phyloP scores from a whole-genome alignment of 352 stramenopile genomes.

The Globisporangium takayamanum region DNA sequence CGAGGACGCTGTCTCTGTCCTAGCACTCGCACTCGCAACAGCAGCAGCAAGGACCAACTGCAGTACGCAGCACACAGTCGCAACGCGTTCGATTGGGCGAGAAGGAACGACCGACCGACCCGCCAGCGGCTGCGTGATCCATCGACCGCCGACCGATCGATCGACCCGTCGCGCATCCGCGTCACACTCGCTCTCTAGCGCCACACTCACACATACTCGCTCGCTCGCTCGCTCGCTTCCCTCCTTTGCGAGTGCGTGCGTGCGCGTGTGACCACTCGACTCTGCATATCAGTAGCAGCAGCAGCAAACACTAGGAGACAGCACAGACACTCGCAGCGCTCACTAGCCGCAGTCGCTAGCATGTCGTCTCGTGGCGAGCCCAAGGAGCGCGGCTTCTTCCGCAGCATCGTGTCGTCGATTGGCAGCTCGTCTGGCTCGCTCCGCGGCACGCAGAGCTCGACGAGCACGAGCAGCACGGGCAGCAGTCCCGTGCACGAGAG shows the following conservation, averaged over 20 bases:
- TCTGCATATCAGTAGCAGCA: not conserved
- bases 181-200: too few species aligned
- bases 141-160: not conserved
- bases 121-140: not conserved
- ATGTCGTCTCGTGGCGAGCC: slow-evolving; percentile 33
- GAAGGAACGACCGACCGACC: not conserved
- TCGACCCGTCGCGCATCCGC: not conserved
- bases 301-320: not conserved
- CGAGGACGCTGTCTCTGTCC: not conserved
- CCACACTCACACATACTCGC: too few species aligned
- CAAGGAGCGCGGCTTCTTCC: slow-evolving; percentile 46
- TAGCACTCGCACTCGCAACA: not conserved
- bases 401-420: slow-evolving; percentile 57
- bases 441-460: slow-evolving; percentile 23
- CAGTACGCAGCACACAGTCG: not conserved
- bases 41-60: not conserved
- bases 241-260: not conserved
- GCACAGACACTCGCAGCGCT: not conserved
- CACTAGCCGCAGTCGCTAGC: not conserved
- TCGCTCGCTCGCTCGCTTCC: not conserved
- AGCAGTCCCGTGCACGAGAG: slow-evolving; percentile 19
- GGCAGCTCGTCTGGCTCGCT: slow-evolving; percentile 29
- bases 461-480: slow-evolving; percentile 21
- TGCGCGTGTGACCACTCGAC: not conserved
- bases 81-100: not conserved